phyloP scores from a whole-genome alignment of 768 basidiomycete genomes.

The Boletus pseudo-olivaceus region DNA sequence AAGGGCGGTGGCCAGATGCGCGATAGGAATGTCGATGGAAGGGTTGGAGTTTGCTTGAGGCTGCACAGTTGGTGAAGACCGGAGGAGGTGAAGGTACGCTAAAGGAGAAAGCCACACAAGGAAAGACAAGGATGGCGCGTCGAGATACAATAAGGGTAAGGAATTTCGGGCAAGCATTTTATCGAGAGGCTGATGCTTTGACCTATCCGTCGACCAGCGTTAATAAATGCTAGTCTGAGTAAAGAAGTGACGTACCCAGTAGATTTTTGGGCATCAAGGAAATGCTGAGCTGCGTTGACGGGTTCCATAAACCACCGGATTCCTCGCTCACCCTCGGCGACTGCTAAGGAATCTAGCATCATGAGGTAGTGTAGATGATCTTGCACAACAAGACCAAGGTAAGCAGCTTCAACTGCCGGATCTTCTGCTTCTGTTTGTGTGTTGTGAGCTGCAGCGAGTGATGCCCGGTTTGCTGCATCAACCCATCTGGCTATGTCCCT shows the following conservation, averaged over 20 bases:
- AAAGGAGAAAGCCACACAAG: slow-evolving; percentile 66
- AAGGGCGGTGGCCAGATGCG: slow-evolving; percentile 46
- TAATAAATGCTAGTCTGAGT: background rate
- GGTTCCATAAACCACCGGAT: slow-evolving; percentile 71
- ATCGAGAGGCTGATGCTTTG: slow-evolving; percentile 54
- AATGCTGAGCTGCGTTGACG: slow-evolving; percentile 17
- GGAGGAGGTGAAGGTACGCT: slow-evolving; percentile 62
- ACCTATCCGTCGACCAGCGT: slow-evolving; percentile 26
- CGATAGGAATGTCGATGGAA: slow-evolving; percentile 46
- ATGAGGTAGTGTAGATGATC: slow-evolving; percentile 67
- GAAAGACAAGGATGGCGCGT: slow-evolving; percentile 67
- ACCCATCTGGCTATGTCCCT: slow-evolving; percentile 56
- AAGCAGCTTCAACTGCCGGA: slow-evolving; percentile 47
- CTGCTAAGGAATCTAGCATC: slow-evolving; percentile 65
- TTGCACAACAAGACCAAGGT: slow-evolving; percentile 45
- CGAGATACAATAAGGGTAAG: slow-evolving; percentile 70
- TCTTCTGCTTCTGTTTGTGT: slow-evolving; percentile 49
- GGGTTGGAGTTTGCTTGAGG: slow-evolving; percentile 15
- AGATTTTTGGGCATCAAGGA: slow-evolving; percentile 15
- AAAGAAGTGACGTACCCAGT: slow-evolving; percentile 13
- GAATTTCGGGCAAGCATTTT: slow-evolving; percentile 54
- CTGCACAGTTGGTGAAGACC: slow-evolving; percentile 24
- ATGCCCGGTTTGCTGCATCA: slow-evolving; percentile 37
- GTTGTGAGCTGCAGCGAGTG: slow-evolving; percentile 11
- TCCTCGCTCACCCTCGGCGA: slow-evolving; percentile 52